phyloP scores from a whole-genome alignment of 179 eudicot species.

The Silene vulgaris region DNA sequence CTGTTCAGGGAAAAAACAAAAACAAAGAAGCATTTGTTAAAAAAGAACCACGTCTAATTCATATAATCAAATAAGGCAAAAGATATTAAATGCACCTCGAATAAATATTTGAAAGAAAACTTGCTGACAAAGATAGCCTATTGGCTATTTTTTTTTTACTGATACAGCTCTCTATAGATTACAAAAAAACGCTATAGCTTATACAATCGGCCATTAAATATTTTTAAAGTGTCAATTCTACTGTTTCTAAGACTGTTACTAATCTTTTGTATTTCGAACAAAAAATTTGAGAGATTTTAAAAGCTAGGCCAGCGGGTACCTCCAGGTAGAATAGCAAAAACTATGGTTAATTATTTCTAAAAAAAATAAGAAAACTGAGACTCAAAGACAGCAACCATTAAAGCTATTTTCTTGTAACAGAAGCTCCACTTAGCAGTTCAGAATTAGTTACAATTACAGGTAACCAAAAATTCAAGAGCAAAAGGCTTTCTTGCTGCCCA shows the following conservation, averaged over 20 bases:
- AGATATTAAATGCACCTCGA: not conserved
- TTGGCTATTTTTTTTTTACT: not conserved
- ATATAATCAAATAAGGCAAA: not conserved
- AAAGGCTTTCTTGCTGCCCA: not conserved
- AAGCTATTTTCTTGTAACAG: not conserved
- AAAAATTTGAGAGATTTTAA: no score
- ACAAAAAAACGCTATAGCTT: not conserved
- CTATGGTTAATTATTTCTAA: no score
- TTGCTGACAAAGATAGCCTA: not conserved
- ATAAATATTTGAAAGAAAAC: conserved; percentile 1
- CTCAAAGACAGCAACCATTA: not conserved
- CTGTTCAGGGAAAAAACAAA: conserved; percentile 31
- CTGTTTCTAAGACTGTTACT: not conserved
- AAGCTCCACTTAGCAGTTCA: not conserved
- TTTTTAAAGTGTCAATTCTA: not conserved
- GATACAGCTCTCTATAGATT: not conserved
- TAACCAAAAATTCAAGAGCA: not conserved
- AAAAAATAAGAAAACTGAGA: not conserved
- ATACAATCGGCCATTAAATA: not conserved
- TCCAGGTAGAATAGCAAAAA: not conserved
- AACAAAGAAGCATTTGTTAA: conserved; percentile 5
- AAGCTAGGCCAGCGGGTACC: not conserved
- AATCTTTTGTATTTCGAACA: no score
- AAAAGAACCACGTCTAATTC: conserved; percentile 4
- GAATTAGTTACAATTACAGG: not conserved